These are phyloP conservation scores for Macrolepiota fuliginosa DNA, from an alignment of 768 basidiomycete genomes.

Conservation along the genomic window DNA sequence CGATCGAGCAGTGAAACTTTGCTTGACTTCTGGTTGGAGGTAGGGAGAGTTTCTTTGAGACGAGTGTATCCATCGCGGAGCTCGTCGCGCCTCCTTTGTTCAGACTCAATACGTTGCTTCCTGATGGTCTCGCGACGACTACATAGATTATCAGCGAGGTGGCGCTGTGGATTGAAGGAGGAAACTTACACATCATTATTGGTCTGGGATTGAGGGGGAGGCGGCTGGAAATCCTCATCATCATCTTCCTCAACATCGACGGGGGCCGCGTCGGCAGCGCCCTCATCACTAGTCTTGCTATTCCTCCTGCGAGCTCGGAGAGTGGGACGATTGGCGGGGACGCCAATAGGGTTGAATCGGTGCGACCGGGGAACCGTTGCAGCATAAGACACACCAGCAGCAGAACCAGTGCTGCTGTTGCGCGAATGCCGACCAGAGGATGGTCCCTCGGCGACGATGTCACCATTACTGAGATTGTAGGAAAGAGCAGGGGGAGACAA, in stretches of 20 bases:
- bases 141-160: slow-evolving; percentile 6
- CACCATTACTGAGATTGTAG: slow-evolving; percentile 67
- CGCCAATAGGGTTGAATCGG: slow-evolving; percentile 75
- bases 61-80: slow-evolving; percentile 89
- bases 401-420: slow-evolving; percentile 60
- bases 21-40: slow-evolving; percentile 90
- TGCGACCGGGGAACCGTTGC: slow-evolving; percentile 71
- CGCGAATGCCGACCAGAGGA: slow-evolving; percentile 67
- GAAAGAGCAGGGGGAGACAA: slow-evolving; percentile 70
- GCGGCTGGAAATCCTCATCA: slow-evolving; percentile 73
- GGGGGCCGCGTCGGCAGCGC: slow-evolving; percentile 19
- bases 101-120: slow-evolving; percentile 90
- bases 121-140: slow-evolving; percentile 88
- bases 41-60: slow-evolving; percentile 87
- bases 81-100: slow-evolving; percentile 89
- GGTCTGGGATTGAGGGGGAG: slow-evolving; percentile 39
- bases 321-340: slow-evolving; percentile 55
- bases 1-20: slow-evolving; percentile 90
- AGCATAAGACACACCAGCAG: slow-evolving; percentile 45
- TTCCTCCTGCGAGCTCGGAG: slow-evolving; percentile 44
- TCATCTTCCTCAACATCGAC: slow-evolving; percentile 46
- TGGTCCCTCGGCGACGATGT: slow-evolving; percentile 71
- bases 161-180: not conserved
- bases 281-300: slow-evolving; percentile 59
- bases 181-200: slow-evolving; percentile 47